A percentile compares a stretch with the other conserved stretches of the same genome.
phyloP scores from a whole-genome alignment of 2,329 filamentous ascomycete genomes.

The Colletotrichum shisoi region DNA sequence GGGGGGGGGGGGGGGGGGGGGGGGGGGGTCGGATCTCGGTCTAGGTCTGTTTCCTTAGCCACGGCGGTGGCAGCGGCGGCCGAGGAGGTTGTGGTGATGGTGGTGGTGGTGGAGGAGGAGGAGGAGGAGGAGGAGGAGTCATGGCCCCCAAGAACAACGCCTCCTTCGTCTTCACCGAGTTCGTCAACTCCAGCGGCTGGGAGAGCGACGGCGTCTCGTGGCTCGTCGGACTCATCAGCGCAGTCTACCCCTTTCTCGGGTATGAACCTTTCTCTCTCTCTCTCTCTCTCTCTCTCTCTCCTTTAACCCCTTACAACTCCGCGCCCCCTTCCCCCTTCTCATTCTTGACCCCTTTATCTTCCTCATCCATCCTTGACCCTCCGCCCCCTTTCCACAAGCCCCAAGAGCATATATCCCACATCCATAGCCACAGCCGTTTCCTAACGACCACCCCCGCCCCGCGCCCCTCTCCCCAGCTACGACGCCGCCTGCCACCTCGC shows the following conservation, averaged over 20 bases:
- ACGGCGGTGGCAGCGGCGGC: no score
- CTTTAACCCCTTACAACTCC: no score
- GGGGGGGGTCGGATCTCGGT: not conserved
- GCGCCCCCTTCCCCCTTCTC: no score
- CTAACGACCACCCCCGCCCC: not conserved
- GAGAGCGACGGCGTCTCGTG: slow-evolving; percentile 46
- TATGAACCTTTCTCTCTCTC: slow-evolving; percentile 34
- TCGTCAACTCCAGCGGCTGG: slow-evolving; percentile 48
- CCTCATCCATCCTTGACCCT: no score
- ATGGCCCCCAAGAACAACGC: slow-evolving; percentile 46
- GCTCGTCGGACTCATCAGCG: slow-evolving; percentile 47
- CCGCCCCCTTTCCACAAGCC: no score
- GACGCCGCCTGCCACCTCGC: slow-evolving; percentile 49
- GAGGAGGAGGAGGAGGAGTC: slow-evolving; percentile 24
- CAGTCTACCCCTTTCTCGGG: slow-evolving; percentile 49
- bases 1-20: no score
- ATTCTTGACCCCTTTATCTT: no score
- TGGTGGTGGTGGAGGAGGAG: no score
- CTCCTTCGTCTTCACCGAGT: slow-evolving; percentile 47
- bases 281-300: no score
- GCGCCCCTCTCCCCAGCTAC: slow-evolving; percentile 41
- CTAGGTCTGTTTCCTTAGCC: no score
- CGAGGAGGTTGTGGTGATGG: no score
- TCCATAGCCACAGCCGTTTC: not conserved
- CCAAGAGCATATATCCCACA: no score